Conservation (phyloP, 2,329 filamentous ascomycete genomes). For the Pseudocercospora pini-densiflorae region DNA sequence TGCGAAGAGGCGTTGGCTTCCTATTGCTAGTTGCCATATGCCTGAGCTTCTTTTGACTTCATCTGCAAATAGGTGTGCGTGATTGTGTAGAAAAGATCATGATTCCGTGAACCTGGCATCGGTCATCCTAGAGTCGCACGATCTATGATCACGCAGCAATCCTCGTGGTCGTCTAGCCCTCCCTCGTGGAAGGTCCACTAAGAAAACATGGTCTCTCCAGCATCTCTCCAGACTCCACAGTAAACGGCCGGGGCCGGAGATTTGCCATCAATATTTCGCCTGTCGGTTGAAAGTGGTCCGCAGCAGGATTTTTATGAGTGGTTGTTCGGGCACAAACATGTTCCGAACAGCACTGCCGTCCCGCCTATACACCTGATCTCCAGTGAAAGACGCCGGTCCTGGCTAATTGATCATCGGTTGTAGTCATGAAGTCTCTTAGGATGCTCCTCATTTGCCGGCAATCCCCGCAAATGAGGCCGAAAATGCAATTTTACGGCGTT, state of each 20-base stretch:
- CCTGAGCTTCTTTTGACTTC: neutral
- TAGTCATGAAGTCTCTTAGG: neutral
- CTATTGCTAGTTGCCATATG: neutral
- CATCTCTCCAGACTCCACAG: constrained; percentile 16
- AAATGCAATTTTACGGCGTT: neutral
- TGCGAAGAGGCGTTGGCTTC: neutral
- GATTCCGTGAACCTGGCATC: neutral
- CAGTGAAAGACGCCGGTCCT: neutral
- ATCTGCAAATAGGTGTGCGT: neutral
- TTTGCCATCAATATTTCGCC: neutral
- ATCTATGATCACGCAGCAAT: constrained; percentile 7
- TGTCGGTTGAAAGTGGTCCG: constrained; percentile 11
- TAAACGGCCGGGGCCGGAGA: constrained; percentile 9
- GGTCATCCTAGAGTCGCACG: neutral
- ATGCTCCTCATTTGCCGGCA: constrained; percentile 2
- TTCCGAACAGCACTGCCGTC: neutral
- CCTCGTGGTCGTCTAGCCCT: neutral
- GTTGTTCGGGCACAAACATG: neutral
- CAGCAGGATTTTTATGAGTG: neutral
- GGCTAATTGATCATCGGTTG: neutral
- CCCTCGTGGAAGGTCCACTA: constrained; percentile 14
- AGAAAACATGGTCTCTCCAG: constrained; percentile 13
- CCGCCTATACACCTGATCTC: neutral
- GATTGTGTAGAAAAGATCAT: neutral
- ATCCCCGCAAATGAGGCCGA: neutral